Evolutionary conservation across 2,329 filamentous ascomycete species (phyloP), one percentile per base, ranked within the genome.

Genomic region (Chalaropsis ovoidea): DNA sequence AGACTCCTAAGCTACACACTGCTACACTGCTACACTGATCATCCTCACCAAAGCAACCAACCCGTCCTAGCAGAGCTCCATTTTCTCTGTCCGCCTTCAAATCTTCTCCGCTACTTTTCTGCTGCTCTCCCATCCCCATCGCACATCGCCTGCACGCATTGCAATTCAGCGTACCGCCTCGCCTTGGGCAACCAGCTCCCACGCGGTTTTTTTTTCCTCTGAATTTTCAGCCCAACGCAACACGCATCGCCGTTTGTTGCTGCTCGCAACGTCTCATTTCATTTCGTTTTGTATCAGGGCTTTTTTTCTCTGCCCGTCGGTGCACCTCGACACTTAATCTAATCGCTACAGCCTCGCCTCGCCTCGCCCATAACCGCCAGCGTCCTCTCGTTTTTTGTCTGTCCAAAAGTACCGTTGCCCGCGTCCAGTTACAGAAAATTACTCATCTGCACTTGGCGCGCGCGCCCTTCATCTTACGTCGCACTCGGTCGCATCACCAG

Each of bases 371-470:
- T 19, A 39, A 8, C 54, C 54, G 27, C 54, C 54, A 35, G 27
- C 54, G 15, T 58, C 54, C 54, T 19, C 27, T 47, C 43, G 43
- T 19, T 39, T 10, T 10, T 27, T 52, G 47, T 27, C 10, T n/a
- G n/a, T n/a, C n/a, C n/a, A n/a, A 39, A 58, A n/a, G 27, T 19
- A 10, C 54, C n/a, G 24, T n/a, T 35, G n/a, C 27, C 54, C 54
- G 27, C 17, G 27, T 58, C 54, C 54, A 39, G 31, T 22, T 27
- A 58, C 15, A 11, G 6, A 58, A 56, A 10, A 31, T 58, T 39
- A 58, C 54, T 58, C 54, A 58, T 58, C 24, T 22, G 31, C n/a
- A 35, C 15, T 39, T 39, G 54, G 54, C 54, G 54, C 31, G 54
- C 54, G 54, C 27, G 27, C 54, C 54, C 54, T 58, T 8, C n/a